A percentile compares a stretch with the other conserved stretches of the same genome.
Conservation (phyloP, 345 rosid genomes). For the Euphorbia pulcherrima region DNA sequence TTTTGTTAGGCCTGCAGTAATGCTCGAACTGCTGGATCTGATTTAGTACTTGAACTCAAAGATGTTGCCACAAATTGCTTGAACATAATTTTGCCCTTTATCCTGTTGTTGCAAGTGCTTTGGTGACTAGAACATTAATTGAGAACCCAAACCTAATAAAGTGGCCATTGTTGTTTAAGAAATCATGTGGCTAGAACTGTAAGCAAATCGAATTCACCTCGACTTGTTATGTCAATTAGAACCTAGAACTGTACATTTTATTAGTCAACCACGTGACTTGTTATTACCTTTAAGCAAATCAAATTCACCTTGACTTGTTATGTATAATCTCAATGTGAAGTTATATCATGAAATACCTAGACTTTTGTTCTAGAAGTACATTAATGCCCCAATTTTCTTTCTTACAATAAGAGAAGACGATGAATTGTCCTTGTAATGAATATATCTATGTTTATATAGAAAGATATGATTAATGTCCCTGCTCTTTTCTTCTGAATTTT, state of each 20-base stretch:
- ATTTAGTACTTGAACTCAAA: no score
- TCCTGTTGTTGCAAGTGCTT: slow-evolving; percentile 58
- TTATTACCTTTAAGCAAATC: no score
- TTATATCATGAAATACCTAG: slow-evolving; percentile 4
- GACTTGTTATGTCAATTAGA: no score
- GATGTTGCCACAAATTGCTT: not conserved
- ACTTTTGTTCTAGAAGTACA: not conserved
- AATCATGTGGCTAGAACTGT: slow-evolving; percentile 74
- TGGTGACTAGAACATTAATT: slow-evolving; percentile 79
- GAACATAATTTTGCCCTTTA: slow-evolving; percentile 1
- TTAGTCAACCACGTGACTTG: no score
- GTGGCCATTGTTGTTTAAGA: slow-evolving; percentile 78
- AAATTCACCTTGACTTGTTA: no score
- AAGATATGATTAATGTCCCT: not conserved
- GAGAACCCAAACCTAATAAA: slow-evolving; percentile 76
- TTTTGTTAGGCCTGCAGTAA: slow-evolving; percentile 61
- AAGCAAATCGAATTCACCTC: no score
- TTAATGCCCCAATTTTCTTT: not conserved
- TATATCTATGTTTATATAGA: not conserved
- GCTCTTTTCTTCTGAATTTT: not conserved
- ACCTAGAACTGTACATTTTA: no score
- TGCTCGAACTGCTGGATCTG: slow-evolving; percentile 79
- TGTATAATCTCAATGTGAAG: slow-evolving; percentile 1
- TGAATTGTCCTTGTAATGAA: slow-evolving; percentile 12
- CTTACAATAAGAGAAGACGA: slow-evolving; percentile 6